A percentile compares a stretch with the other conserved stretches of the same genome.
Evolutionary conservation across 139 green algal species (phyloP).

Genomic region (Pleodorina starrii): DNA sequence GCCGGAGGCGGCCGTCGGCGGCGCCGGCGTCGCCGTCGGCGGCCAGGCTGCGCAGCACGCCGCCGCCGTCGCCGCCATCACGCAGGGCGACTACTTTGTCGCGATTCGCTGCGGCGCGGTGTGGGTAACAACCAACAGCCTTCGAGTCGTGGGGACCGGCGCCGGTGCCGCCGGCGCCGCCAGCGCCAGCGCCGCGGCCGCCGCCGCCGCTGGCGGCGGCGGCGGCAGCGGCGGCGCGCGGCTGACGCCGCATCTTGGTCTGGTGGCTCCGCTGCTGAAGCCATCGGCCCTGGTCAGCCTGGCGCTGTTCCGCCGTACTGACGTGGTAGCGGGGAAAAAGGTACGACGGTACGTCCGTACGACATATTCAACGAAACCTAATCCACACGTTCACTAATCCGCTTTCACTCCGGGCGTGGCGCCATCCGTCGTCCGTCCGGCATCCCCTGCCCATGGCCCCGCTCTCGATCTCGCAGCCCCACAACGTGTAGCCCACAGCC

Average conservation of each 20-base stretch:
- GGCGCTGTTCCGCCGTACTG: conserved; percentile 23
- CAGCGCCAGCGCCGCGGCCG: neutral
- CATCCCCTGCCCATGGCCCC: too few relatives aligned
- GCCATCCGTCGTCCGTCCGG: too few relatives aligned
- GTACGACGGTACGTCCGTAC: too few relatives aligned
- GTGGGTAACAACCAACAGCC: neutral
- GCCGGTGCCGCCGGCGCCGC: neutral
- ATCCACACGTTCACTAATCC: too few relatives aligned
- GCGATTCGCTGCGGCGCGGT: conserved; percentile 9
- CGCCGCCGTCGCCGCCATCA: conserved; percentile 19
- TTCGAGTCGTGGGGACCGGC: conserved; percentile 13
- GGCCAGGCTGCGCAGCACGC: neutral
- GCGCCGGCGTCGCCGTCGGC: neutral
- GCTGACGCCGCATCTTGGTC: conserved; percentile 25
- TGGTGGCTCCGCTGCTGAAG: conserved; percentile 22
- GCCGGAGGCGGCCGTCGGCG: conserved; percentile 26
- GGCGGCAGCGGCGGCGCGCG: neutral
- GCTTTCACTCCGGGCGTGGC: too few relatives aligned
- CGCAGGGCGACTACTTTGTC: conserved; percentile 31
- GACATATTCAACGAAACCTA: too few relatives aligned
- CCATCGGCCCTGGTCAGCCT: conserved; percentile 24
- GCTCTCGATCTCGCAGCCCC: too few relatives aligned
- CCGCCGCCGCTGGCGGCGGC: neutral
- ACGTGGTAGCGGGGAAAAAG: conserved; percentile 41
- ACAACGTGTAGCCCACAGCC: too few relatives aligned